These are phyloP conservation scores for Ceratobasidium papillatum DNA, from an alignment of 1,284 basidiomycete species.

Conservation along the genomic window DNA sequence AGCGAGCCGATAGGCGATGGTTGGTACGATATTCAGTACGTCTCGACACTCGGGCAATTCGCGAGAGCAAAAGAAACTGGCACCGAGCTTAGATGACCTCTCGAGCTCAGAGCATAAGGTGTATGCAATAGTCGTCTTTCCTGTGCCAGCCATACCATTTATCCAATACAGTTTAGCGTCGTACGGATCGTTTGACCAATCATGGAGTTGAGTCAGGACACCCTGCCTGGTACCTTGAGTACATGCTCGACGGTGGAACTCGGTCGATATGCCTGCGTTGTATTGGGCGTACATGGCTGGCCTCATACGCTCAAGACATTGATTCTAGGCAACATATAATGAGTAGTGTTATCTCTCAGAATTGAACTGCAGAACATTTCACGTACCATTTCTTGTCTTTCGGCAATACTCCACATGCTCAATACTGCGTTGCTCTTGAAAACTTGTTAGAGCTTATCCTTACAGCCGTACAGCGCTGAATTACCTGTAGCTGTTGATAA, in stretches of 20 bases:
- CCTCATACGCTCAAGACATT: not conserved
- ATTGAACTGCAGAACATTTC: not conserved
- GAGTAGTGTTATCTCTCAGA: not conserved
- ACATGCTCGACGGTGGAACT: slow-evolving; percentile 2
- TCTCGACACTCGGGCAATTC: slow-evolving; percentile 23
- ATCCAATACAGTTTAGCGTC: slow-evolving; percentile 46
- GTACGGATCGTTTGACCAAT: slow-evolving; percentile 38
- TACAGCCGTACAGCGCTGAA: not conserved
- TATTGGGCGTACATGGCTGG: not conserved
- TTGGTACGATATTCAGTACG: slow-evolving; percentile 14
- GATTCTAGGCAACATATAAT: not conserved
- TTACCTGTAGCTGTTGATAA: not conserved
- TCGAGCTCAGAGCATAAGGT: slow-evolving; percentile 44
- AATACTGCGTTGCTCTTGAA: not conserved
- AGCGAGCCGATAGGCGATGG: slow-evolving; percentile 37
- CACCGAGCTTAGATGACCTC: slow-evolving; percentile 45
- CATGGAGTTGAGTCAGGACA: slow-evolving; percentile 41
- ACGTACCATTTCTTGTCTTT: not conserved
- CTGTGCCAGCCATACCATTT: slow-evolving; percentile 47
- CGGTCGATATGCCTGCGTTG: not conserved
- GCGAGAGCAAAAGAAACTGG: slow-evolving; percentile 52
- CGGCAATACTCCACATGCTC: not conserved
- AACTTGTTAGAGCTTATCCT: not conserved
- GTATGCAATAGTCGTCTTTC: slow-evolving; percentile 47
- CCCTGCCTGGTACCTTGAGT: slow-evolving; percentile 42